Evolutionary conservation across 208 protist genomes (phyloP).

Genomic region (Trichomonas vaginalis): DNA sequence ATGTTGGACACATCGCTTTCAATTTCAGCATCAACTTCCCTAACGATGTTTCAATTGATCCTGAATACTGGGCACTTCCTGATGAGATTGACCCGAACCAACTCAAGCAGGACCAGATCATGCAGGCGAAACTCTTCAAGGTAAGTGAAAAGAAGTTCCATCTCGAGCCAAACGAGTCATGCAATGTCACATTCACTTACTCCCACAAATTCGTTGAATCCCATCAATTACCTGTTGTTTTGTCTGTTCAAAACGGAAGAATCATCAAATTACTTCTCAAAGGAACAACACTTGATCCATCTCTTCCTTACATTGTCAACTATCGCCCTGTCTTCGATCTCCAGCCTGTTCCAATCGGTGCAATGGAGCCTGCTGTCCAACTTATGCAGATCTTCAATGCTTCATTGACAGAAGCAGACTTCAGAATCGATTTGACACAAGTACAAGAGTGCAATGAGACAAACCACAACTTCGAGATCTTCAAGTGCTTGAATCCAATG

Average conservation of each 20-base stretch:
- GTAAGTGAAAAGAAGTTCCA: neutral
- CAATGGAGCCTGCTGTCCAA: neutral
- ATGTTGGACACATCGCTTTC: constrained; percentile 7
- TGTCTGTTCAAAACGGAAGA: neutral
- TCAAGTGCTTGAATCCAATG: neutral
- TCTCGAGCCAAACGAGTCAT: neutral
- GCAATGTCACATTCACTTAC: neutral
- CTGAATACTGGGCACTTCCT: neutral
- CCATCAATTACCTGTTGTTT: neutral
- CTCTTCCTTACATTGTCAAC: neutral
- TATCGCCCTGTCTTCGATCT: neutral
- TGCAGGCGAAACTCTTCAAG: neutral
- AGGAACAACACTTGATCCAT: neutral
- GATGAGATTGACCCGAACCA: neutral
- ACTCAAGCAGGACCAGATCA: neutral
- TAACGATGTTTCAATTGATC: neutral
- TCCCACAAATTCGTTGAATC: neutral
- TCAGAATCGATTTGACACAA: neutral
- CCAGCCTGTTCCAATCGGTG: neutral
- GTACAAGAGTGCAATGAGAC: neutral
- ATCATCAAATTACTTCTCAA: neutral
- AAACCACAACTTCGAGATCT: constrained; percentile 6
- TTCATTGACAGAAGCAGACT: neutral
- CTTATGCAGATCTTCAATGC: neutral
- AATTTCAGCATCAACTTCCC: constrained; percentile 7